These are phyloP conservation scores for Fomitopsis pinicola DNA, from an alignment of 1,284 basidiomycete species.

Conservation along the genomic window DNA sequence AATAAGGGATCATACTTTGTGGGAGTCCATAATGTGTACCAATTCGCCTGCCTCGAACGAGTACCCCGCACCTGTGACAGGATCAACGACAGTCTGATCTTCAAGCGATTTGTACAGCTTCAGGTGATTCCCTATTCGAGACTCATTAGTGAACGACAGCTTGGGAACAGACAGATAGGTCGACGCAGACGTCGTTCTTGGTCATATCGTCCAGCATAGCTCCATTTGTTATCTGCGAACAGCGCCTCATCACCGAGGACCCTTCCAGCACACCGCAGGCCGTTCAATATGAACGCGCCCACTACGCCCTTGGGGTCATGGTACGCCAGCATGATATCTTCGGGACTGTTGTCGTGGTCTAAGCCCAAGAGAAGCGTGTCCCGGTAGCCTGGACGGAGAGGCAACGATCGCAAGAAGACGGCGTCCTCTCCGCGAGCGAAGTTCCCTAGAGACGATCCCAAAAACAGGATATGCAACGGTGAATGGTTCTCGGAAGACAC, in stretches of 20 bases:
- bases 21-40: conserved; percentile 83
- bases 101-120: conserved; percentile 78
- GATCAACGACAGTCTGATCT: conserved; percentile 57
- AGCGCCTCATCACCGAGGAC: conserved; percentile 57
- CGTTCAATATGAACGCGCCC: conserved; percentile 86
- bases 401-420: conserved; percentile 75
- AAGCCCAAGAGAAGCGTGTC: conserved; percentile 80
- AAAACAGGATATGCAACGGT: conserved; percentile 82
- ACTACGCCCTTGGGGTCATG: conserved; percentile 82
- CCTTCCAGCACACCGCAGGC: conserved; percentile 62
- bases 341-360: conserved; percentile 75
- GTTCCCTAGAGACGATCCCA: conserved; percentile 95
- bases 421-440: conserved; percentile 73
- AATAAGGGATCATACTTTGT: background rate
- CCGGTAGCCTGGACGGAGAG: conserved; percentile 67
- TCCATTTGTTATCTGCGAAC: conserved; percentile 72
- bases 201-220: conserved; percentile 83
- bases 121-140: conserved; percentile 70
- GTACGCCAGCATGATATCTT: conserved; percentile 76
- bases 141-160: background rate
- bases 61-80: conserved; percentile 37
- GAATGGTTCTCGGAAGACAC: conserved; percentile 34
- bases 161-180: background rate
- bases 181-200: conserved; percentile 53
- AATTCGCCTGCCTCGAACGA: conserved; percentile 70